phyloP scores from a whole-genome alignment of 768 basidiomycete genomes.

The Phallus indusiatus region DNA sequence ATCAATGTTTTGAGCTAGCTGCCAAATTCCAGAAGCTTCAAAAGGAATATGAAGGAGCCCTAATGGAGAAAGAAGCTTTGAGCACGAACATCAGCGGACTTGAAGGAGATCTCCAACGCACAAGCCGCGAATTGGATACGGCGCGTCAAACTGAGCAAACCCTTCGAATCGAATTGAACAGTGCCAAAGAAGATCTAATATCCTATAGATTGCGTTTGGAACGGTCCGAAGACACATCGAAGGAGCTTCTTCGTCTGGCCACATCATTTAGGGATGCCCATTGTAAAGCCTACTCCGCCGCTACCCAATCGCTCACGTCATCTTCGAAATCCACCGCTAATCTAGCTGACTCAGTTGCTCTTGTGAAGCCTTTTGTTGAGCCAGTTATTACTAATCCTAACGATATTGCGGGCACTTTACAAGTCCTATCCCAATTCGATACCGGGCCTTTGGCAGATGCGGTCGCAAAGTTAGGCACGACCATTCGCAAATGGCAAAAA shows the following conservation, averaged over 20 bases:
- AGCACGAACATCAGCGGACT: constrained; percentile 60
- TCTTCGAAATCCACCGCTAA: constrained; percentile 40
- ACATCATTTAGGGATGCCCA: constrained; percentile 71
- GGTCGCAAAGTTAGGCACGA: constrained; percentile 70
- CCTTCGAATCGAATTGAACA: constrained; percentile 63
- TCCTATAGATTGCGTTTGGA: constrained; percentile 61
- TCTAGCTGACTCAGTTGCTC: constrained; percentile 29
- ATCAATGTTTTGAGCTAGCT: constrained; percentile 69
- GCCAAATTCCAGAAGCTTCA: constrained; percentile 51
- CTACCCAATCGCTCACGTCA: constrained; percentile 44
- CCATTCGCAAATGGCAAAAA: constrained; percentile 94
- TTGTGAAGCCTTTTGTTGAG: constrained; percentile 44
- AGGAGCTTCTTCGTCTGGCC: constrained; percentile 74
- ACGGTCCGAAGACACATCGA: constrained; percentile 56
- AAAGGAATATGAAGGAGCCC: constrained; percentile 54
- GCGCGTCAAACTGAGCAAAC: constrained; percentile 57
- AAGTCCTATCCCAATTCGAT: constrained; percentile 30
- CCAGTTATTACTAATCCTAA: constrained; percentile 72
- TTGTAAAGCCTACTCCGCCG: constrained; percentile 56
- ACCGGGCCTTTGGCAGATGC: constrained; percentile 69
- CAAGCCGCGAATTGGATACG: constrained; percentile 62
- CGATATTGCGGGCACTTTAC: constrained; percentile 61
- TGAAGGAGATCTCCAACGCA: constrained; percentile 62
- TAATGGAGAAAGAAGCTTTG: constrained; percentile 50
- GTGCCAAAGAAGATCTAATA: constrained; percentile 58